Conservation (phyloP, 2,329 filamentous ascomycete genomes). For the Rhynchosporium graminicola region DNA sequence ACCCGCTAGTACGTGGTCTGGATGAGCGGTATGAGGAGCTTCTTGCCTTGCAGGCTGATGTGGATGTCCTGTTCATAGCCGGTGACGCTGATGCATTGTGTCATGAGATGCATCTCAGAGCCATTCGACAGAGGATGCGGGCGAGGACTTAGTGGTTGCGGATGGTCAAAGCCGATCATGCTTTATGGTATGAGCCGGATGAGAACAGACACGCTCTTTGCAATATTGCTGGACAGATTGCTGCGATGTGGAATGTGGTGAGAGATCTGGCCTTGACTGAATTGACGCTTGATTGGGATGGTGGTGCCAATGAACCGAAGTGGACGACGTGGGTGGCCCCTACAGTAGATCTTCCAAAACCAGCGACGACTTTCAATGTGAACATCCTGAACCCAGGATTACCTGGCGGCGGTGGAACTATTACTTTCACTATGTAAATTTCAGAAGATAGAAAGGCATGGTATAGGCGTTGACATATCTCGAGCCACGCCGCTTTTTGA, state of each 20-base stretch:
- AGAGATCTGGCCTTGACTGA: constrained; percentile 5
- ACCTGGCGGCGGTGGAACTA: not conserved
- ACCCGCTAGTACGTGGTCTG: not conserved
- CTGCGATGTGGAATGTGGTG: constrained; percentile 10
- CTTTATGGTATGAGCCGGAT: not conserved
- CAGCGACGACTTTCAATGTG: not conserved
- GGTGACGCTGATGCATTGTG: constrained; percentile 13
- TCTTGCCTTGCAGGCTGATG: not conserved
- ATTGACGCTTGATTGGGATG: constrained; percentile 11
- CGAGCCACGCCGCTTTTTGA: too few relatives aligned
- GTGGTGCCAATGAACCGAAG: not conserved
- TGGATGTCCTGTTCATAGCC: constrained; percentile 13
- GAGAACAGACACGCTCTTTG: constrained; percentile 10
- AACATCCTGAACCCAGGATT: not conserved
- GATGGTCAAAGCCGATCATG: constrained; percentile 5
- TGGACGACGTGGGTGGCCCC: constrained; percentile 13
- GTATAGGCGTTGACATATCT: not conserved
- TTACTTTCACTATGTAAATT: not conserved
- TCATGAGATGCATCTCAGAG: constrained; percentile 2
- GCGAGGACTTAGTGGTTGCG: constrained; percentile 14
- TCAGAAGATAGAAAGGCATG: not conserved
- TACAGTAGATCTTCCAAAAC: not conserved
- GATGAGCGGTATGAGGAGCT: constrained; percentile 4
- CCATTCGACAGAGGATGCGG: constrained; percentile 3
- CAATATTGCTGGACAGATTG: constrained; percentile 15